Conservation (phyloP, 2,329 filamentous ascomycete genomes). For the Penicillium sp. region DNA sequence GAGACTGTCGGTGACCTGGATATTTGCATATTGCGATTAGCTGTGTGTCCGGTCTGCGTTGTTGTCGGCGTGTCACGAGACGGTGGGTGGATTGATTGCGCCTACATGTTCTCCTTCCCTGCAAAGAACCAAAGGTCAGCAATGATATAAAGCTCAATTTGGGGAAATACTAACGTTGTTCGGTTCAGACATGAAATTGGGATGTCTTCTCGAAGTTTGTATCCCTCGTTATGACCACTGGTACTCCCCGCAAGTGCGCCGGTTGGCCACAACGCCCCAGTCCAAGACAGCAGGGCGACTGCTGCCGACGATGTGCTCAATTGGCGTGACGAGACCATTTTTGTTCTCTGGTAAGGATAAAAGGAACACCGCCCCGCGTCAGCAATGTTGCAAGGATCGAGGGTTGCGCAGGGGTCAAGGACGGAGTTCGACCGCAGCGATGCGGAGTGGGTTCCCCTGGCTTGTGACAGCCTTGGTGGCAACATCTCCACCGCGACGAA, state of each 20-base stretch:
- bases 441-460: conserved; percentile 6
- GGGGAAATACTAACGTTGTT: conserved; percentile 58
- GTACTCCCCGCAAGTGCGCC: conserved; percentile 25
- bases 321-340: conserved; percentile 10
- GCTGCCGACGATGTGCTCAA: conserved; percentile 8
- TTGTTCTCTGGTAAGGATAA: conserved; percentile 1
- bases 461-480: neutral
- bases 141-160: neutral
- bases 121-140: conserved; percentile 7
- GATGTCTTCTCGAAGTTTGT: conserved; percentile 58
- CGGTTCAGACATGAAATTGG: conserved; percentile 70
- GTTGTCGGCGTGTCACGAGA: conserved; percentile 10
- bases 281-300: conserved; percentile 17
- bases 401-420: conserved; percentile 17
- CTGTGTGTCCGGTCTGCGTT: neutral
- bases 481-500: neutral
- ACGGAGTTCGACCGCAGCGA: conserved; percentile 16
- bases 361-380: conserved; percentile 11
- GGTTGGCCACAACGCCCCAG: conserved; percentile 20
- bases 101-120: conserved; percentile 28
- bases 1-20: conserved; percentile 65
- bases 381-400: conserved; percentile 12
- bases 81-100: conserved; percentile 1
- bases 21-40: conserved; percentile 16
- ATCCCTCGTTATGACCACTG: conserved; percentile 28